A percentile compares a stretch with the other conserved stretches of the same genome.
Evolutionary conservation across 495 filamentous ascomycete genomes (phyloP).

Genomic region (Talaromyces proteolyticus): DNA sequence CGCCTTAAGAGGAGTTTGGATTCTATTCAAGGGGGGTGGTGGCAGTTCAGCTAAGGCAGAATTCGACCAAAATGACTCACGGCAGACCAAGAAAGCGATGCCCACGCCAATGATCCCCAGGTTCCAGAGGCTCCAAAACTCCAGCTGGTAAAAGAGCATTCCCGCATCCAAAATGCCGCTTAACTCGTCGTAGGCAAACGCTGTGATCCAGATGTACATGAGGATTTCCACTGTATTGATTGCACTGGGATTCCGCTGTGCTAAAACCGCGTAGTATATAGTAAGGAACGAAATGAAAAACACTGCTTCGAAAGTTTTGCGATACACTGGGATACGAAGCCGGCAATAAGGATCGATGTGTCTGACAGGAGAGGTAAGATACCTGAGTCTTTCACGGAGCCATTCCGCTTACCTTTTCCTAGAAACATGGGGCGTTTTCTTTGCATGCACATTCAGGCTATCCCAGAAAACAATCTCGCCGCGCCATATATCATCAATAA

Average conservation of each 20-base stretch:
- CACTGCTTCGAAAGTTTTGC: constrained; percentile 80
- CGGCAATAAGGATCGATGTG: constrained; percentile 78
- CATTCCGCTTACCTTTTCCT: constrained; percentile 47
- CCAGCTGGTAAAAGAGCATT: constrained; percentile 72
- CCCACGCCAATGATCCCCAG: constrained; percentile 82
- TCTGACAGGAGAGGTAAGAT: constrained; percentile 15
- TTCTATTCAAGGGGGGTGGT: constrained; percentile 1
- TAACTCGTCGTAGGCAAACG: constrained; percentile 84
- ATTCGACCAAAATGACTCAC: constrained; percentile 45
- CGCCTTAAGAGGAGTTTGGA: too few species aligned
- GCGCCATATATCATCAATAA: constrained; percentile 86
- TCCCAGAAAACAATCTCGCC: constrained; percentile 95
- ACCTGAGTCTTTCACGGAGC: not conserved
- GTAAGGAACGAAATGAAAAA: constrained; percentile 80
- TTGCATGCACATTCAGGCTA: constrained; percentile 64
- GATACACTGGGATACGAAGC: constrained; percentile 83
- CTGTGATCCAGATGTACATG: constrained; percentile 66
- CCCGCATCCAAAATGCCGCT: constrained; percentile 80
- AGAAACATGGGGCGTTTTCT: constrained; percentile 78
- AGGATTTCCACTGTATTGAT: constrained; percentile 47
- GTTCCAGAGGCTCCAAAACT: constrained; percentile 91
- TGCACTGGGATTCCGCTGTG: constrained; percentile 46
- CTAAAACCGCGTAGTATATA: constrained; percentile 80
- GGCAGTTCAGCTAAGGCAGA: constrained; percentile 9
- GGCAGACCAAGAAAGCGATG: constrained; percentile 59